Conservation (phyloP, 2,329 filamentous ascomycete species). For the Tolypocladium ovalisporum region DNA sequence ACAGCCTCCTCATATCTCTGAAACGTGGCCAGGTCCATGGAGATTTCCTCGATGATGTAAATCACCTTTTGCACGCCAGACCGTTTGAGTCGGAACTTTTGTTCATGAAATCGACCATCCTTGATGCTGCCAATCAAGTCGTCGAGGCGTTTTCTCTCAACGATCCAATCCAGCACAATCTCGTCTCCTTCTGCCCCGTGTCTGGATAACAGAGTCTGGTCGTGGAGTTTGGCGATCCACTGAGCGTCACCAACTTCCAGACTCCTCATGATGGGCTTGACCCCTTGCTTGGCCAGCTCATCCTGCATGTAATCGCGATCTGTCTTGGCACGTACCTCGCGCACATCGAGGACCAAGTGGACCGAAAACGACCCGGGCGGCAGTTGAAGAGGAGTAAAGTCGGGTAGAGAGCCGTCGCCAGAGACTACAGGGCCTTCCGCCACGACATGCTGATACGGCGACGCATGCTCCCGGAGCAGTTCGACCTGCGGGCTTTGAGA, state of each 20-base stretch:
- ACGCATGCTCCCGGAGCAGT: conserved; percentile 1
- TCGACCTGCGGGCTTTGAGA: not conserved
- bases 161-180: conserved; percentile 67
- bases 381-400: conserved; percentile 49
- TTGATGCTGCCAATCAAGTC: conserved; percentile 73
- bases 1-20: conserved; percentile 55
- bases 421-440: conserved; percentile 22
- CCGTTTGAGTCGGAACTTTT: conserved; percentile 67
- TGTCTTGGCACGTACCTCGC: conserved; percentile 61
- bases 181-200: conserved; percentile 55
- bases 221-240: conserved; percentile 66
- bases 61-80: conserved; percentile 67
- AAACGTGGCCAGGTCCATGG: conserved; percentile 42
- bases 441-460: conserved; percentile 27
- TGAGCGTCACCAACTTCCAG: conserved; percentile 66
- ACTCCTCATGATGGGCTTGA: conserved; percentile 54
- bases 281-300: conserved; percentile 55
- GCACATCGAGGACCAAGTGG: conserved; percentile 61
- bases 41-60: conserved; percentile 67
- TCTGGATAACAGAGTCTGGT: conserved; percentile 41
- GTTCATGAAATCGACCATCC: conserved; percentile 72
- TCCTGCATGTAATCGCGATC: conserved; percentile 70
- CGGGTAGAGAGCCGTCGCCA: conserved; percentile 25
- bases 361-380: conserved; percentile 58
- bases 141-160: conserved; percentile 71